Conservation (phyloP, 768 basidiomycete genomes). For the Mycena galopus region DNA sequence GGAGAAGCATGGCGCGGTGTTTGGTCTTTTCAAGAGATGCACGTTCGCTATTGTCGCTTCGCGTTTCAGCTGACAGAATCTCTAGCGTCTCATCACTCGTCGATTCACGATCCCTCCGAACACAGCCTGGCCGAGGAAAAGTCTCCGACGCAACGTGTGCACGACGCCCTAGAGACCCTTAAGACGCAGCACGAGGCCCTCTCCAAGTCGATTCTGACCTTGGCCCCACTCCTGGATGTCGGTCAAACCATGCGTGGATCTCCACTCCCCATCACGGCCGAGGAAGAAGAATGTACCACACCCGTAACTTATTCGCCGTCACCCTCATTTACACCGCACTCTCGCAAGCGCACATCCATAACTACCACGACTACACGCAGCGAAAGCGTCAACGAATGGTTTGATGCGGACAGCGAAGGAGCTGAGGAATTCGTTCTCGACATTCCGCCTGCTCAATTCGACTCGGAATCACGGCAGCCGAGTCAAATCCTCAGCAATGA, state of each 20-base stretch:
- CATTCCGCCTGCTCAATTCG: conserved; percentile 52
- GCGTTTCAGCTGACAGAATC: neutral
- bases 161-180: conserved; percentile 63
- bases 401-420: conserved; percentile 78
- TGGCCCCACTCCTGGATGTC: conserved; percentile 44
- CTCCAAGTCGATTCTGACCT: conserved; percentile 55
- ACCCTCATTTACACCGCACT: conserved; percentile 43
- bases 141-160: conserved; percentile 54
- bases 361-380: conserved; percentile 57
- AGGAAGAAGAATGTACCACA: conserved; percentile 57
- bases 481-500: conserved; percentile 56
- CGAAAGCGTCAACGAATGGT: conserved; percentile 77
- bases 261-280: conserved; percentile 61
- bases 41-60: conserved; percentile 36
- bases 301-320: conserved; percentile 33
- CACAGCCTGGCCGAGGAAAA: conserved; percentile 29
- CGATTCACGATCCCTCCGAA: conserved; percentile 39
- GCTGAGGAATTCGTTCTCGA: conserved; percentile 81
- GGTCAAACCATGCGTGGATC: conserved; percentile 45
- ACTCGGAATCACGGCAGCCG: conserved; percentile 48
- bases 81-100: conserved; percentile 43
- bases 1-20: conserved; percentile 57
- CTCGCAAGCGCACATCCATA: conserved; percentile 59
- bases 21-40: conserved; percentile 77
- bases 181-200: conserved; percentile 72